Base-by-base conservation (phyloP, 2,329 filamentous ascomycete species). In the Aureobasidium musti region DNA sequence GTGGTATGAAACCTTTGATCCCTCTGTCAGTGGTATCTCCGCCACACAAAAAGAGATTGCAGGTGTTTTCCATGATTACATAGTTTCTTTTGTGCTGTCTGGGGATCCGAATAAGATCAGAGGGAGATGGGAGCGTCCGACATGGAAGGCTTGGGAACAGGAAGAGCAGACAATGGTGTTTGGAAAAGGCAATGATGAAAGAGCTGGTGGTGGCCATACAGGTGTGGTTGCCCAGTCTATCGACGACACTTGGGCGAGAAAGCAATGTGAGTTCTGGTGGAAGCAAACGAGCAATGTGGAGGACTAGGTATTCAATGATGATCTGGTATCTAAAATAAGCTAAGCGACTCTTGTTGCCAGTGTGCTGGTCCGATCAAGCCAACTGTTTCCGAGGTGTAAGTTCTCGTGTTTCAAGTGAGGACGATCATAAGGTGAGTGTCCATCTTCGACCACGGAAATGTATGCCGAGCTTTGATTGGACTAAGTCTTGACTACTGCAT, bases 241-340 rank as follows among this genome's bases (percentile, higher is more conserved):
- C 60, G 65, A 73, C 81, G 76, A 83, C 78, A 26, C 74, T 4
- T 77, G 78, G 67, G 82, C 84, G 68, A 76, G 75, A 63, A 74
- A 79, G 60, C 81, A 85, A 71, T 87, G 84, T 70, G 74, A 77
- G 14, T 89, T 86, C 73, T 90, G 87, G 87, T 88, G 84, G 84
- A 78, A 6, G 23, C 64, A 66, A 37, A 60, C 54, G 2, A 2
- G 2, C 0, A 66, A 66, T 59, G 50, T 57, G 5, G 63, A 66
- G 39, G 63, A 66, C 52, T 66, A 59, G 33, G 13, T 35, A 11
- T 10, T n/a, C n/a, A n/a, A n/a, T n/a, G n/a, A n/a, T n/a, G n/a
- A n/a, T n/a, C n/a, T n/a, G n/a, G n/a, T n/a, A n/a, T n/a, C n/a
- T n/a, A n/a, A n/a, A n/a, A n/a, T n/a, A n/a, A n/a, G n/a, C n/a